Conservation (phyloP, 352 stramenopile species). For the Pythium rhizo-oryzae region DNA sequence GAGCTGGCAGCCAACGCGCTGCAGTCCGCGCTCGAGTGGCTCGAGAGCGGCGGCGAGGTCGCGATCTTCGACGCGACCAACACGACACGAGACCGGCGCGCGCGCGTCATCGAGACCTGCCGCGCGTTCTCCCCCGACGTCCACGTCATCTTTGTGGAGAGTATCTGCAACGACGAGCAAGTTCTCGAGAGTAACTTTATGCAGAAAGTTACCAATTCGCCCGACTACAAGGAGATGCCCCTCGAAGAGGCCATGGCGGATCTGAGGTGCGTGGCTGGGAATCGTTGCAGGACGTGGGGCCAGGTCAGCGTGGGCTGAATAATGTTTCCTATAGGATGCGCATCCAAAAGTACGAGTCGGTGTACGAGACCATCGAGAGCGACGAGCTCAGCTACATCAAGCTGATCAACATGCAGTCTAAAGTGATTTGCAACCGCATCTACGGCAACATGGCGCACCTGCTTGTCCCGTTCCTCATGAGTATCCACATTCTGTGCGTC, state of each 20-base stretch:
- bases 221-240: constrained; percentile 61
- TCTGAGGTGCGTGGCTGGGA: constrained; percentile 36
- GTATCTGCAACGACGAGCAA: constrained; percentile 72
- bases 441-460: constrained; percentile 53
- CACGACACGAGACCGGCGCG: constrained; percentile 50
- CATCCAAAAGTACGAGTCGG: constrained; percentile 71
- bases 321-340: constrained; percentile 23
- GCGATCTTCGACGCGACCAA: constrained; percentile 83
- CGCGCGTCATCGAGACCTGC: constrained; percentile 31
- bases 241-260: constrained; percentile 55
- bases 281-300: not conserved
- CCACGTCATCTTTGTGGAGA: constrained; percentile 84
- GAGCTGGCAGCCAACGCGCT: constrained; percentile 65
- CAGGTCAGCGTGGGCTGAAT: not conserved
- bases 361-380: constrained; percentile 64
- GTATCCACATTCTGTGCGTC: constrained; percentile 47
- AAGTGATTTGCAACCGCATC: constrained; percentile 57
- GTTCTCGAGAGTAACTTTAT: constrained; percentile 63
- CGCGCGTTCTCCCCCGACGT: constrained; percentile 28
- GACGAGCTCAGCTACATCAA: constrained; percentile 80
- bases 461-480: constrained; percentile 56
- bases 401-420: constrained; percentile 68
- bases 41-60: constrained; percentile 53
- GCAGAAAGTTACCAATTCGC: constrained; percentile 51
- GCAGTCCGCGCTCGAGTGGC: constrained; percentile 44